These are phyloP conservation scores for Globisporangium solare DNA, from an alignment of 352 stramenopile species.

Conservation along the genomic window DNA sequence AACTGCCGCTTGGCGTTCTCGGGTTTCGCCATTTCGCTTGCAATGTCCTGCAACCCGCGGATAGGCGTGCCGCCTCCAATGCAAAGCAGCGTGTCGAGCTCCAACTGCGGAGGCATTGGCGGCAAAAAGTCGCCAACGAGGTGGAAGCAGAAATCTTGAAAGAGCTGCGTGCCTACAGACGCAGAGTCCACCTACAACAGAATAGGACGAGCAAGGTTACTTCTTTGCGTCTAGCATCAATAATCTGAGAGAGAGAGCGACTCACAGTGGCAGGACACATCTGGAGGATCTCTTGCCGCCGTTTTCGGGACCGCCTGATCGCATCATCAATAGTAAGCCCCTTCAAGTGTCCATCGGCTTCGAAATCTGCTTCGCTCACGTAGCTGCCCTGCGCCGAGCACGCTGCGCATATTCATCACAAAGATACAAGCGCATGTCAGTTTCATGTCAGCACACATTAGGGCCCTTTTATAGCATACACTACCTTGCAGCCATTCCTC, in stretches of 20 bases:
- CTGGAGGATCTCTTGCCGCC: constrained; percentile 35
- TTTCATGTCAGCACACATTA: background rate
- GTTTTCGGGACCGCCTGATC: constrained; percentile 39
- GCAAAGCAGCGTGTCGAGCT: constrained; percentile 63
- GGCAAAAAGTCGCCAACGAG: constrained; percentile 73
- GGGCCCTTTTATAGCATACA: background rate
- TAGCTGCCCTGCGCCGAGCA: constrained; percentile 28
- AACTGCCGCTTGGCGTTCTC: constrained; percentile 45
- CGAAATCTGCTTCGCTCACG: constrained; percentile 48
- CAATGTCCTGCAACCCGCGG: constrained; percentile 46
- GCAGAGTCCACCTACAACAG: constrained; percentile 17
- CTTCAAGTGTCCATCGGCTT: constrained; percentile 61
- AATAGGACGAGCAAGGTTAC: background rate
- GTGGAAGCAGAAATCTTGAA: constrained; percentile 64
- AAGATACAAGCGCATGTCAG: constrained; percentile 6
- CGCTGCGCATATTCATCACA: constrained; percentile 19
- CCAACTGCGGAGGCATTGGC: constrained; percentile 61
- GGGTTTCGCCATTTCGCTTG: constrained; percentile 40
- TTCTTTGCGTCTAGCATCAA: background rate
- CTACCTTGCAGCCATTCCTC: constrained; percentile 73
- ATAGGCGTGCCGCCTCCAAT: constrained; percentile 64
- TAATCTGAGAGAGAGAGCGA: background rate
- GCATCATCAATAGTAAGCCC: constrained; percentile 41
- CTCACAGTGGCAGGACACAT: constrained; percentile 12
- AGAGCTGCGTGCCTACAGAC: constrained; percentile 61